Evolutionary conservation across 495 filamentous ascomycete species (phyloP).

Genomic region (Xylaria acuta): DNA sequence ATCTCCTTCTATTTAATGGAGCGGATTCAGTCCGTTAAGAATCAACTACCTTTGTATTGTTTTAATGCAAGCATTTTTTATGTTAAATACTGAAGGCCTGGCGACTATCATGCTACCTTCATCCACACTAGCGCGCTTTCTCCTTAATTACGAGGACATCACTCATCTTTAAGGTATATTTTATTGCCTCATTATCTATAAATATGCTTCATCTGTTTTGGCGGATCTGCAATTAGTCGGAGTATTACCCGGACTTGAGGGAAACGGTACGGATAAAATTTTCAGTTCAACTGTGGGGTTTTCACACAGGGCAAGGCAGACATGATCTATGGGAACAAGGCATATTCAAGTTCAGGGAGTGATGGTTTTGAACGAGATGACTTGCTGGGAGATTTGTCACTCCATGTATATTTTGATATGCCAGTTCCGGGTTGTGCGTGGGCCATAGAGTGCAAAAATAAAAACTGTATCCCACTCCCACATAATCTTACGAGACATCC

Average conservation of each 20-base stretch:
- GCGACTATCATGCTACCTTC: not conserved
- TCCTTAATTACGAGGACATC: constrained; percentile 5
- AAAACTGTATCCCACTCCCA: constrained; percentile 13
- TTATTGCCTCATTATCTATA: constrained; percentile 19
- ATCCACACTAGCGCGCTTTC: not conserved
- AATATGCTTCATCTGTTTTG: constrained; percentile 8
- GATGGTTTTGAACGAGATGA: constrained; percentile 11
- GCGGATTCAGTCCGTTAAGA: constrained; percentile 3
- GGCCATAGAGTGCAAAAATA: constrained; percentile 4
- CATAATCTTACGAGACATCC: not conserved
- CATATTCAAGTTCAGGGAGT: constrained; percentile 8
- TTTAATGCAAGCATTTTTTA: constrained; percentile 12
- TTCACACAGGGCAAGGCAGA: not conserved
- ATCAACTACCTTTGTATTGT: constrained; percentile 5
- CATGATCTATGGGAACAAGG: constrained; percentile 6
- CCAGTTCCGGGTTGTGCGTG: not conserved
- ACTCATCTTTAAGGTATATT: constrained; percentile 4
- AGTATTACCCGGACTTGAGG: constrained; percentile 15
- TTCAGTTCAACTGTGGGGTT: constrained; percentile 9
- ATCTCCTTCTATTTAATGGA: not conserved
- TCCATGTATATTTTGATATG: constrained; percentile 10
- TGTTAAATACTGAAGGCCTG: constrained; percentile 6
- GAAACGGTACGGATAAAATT: constrained; percentile 26
- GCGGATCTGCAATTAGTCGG: constrained; percentile 12
- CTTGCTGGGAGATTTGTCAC: not conserved